These are phyloP conservation scores for Magnaporthiopsis poae DNA, from an alignment of 2,329 filamentous ascomycete species.

Conservation along the genomic window DNA sequence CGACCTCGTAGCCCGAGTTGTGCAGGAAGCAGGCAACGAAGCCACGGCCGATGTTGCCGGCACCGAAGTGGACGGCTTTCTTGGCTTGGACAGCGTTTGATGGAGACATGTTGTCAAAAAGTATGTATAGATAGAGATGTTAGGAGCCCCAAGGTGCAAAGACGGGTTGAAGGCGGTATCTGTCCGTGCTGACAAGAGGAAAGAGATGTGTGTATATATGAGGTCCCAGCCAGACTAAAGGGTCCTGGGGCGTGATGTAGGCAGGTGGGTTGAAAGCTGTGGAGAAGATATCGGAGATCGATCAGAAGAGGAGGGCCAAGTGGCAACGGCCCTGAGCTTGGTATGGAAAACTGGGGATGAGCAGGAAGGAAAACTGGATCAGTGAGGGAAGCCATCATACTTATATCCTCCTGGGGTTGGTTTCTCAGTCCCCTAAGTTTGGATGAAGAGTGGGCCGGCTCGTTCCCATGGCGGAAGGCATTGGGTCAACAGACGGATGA, in stretches of 20 bases:
- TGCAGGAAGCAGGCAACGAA: slow-evolving; percentile 88
- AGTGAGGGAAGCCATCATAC: slow-evolving; percentile 5
- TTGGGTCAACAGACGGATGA: neutral
- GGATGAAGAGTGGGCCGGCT: neutral
- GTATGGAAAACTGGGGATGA: slow-evolving; percentile 6
- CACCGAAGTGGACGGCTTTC: slow-evolving; percentile 76
- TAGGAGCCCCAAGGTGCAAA: neutral
- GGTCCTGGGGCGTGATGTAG: neutral
- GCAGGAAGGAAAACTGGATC: neutral
- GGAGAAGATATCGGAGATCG: neutral
- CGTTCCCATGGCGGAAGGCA: neutral
- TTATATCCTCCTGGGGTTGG: slow-evolving; percentile 3
- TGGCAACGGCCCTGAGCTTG: neutral
- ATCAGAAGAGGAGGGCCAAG: neutral
- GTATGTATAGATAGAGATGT: neutral
- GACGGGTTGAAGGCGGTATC: neutral
- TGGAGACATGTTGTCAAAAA: slow-evolving; percentile 4
- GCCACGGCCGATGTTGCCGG: slow-evolving; percentile 76
- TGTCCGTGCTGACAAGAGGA: neutral
- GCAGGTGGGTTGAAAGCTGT: neutral
- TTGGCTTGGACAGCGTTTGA: slow-evolving; percentile 24
- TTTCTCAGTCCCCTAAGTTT: neutral
- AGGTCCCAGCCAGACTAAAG: no score
- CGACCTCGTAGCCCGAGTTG: slow-evolving; percentile 87
- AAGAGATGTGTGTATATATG: neutral